Evolutionary conservation across 2,329 filamentous ascomycete species (phyloP), one percentile per base, ranked within the genome.

Genomic region (Berkeleyomyces basicola): DNA sequence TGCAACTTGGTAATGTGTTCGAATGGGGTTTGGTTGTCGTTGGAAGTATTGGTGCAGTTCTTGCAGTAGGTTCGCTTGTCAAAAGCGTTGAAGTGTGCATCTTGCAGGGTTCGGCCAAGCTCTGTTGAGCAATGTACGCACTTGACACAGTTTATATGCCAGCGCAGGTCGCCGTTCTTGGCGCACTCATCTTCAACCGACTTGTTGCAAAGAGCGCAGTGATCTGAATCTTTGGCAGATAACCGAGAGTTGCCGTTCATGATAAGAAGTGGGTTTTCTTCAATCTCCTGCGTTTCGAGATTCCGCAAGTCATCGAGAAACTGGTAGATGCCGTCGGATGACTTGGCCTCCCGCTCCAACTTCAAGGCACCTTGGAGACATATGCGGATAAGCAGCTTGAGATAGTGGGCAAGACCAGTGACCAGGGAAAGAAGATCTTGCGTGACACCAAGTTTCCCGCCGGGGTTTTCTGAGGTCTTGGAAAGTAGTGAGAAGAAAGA

Each of bases 361-460:
- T 90, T 92, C 57, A 99, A 77, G 5, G 93, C 87, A 40, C 92
- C 93, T 71, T 97, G 95, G 37, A 99, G 80, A 70, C 93, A 96
- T 68, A 99, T 99, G 59, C 93, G 85, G 69, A 99, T 99, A 65
- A 99, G 82, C 42, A 99, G 86, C 74, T 99, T 99, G 61, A 99
- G 82, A 71, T 99, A 99, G 73, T 99, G 93, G 16, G 93, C 93
- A 60, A 99, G 80, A 43, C 93, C 92, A 46, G 93, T 99, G 61
- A 99, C 93, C 6, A 99, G 80, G 5, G 92, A 95, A n/a, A 99
- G 76, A n/a, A 99, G 80, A 72, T 99, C 93, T 72, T 99, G 93
- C 7, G 93, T 99, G 40, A 99, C 93, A 51, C 93, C 93, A 49
- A 97, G 82, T 71, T 96, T 93, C 64, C 89, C 82, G 44, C 88